A percentile compares a stretch with the other conserved stretches of the same genome.
phyloP scores from a whole-genome alignment of 2,329 filamentous ascomycete species.

The Exophiala mesophila region DNA sequence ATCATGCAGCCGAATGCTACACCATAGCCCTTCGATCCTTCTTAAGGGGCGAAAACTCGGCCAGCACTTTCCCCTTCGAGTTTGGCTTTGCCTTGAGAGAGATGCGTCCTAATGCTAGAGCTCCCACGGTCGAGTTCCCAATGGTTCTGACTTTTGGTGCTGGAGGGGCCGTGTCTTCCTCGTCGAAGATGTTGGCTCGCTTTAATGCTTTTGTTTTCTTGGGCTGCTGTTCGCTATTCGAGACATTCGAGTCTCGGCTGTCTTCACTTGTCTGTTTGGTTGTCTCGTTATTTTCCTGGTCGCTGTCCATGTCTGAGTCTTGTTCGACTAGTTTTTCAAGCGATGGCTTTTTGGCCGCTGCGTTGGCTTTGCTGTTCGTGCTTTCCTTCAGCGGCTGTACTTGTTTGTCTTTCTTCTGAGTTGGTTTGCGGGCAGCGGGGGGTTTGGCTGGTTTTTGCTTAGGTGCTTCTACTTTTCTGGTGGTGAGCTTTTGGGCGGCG shows the following conservation, averaged over 20 bases:
- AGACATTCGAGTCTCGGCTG: slow-evolving; percentile 10
- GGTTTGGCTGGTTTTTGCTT: slow-evolving; percentile 12
- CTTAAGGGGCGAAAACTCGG: slow-evolving; percentile 68
- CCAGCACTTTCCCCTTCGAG: slow-evolving; percentile 37
- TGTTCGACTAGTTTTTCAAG: slow-evolving; percentile 30
- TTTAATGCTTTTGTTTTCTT: slow-evolving; percentile 69
- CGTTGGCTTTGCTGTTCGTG: slow-evolving; percentile 37
- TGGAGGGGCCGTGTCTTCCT: slow-evolving; percentile 55
- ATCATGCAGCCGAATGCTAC: not conserved
- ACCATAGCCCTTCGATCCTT: slow-evolving; percentile 51
- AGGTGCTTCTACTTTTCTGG: slow-evolving; percentile 5
- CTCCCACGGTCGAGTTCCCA: slow-evolving; percentile 7
- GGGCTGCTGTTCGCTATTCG: slow-evolving; percentile 25
- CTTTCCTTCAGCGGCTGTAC: slow-evolving; percentile 33
- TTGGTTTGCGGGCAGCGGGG: slow-evolving; percentile 4
- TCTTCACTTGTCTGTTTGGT: slow-evolving; percentile 14
- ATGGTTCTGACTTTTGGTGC: slow-evolving; percentile 29
- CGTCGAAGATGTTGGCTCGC: slow-evolving; percentile 63
- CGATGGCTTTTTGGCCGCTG: slow-evolving; percentile 21
- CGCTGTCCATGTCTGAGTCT: slow-evolving; percentile 13
- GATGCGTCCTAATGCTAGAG: slow-evolving; percentile 23
- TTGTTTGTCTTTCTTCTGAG: slow-evolving; percentile 6
- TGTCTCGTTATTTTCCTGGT: slow-evolving; percentile 4
- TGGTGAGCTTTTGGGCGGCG: slow-evolving; percentile 8
- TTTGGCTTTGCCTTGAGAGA: slow-evolving; percentile 20